Evolutionary conservation across 1,284 basidiomycete genomes (phyloP).

Genomic region (Ceratobasidium papillatum): DNA sequence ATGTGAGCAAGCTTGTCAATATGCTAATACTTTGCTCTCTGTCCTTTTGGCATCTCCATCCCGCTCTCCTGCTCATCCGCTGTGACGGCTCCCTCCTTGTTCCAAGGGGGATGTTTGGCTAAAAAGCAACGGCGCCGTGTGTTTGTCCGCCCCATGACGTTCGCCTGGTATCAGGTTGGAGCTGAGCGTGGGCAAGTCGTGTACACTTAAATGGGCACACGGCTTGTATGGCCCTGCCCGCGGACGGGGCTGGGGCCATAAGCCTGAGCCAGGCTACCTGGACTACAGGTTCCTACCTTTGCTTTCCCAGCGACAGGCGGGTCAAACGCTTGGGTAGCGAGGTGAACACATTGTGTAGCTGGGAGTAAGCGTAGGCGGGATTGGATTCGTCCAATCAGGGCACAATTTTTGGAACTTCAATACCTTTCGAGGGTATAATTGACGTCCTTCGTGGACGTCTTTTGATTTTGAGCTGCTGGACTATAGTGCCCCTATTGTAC

Average conservation of each 20-base stretch:
- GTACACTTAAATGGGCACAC: too few relatives aligned
- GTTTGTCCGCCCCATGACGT: not conserved
- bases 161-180: not conserved
- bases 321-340: not conserved
- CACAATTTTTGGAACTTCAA: not conserved
- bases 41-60: too few relatives aligned
- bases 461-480: not conserved
- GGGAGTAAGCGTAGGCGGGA: constrained; percentile 6
- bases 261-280: too few relatives aligned
- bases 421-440: not conserved
- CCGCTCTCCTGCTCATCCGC: constrained; percentile 17
- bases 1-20: too few relatives aligned
- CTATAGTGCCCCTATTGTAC: not conserved
- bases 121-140: not conserved
- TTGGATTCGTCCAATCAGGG: not conserved
- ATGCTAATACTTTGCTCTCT: too few relatives aligned
- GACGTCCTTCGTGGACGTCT: not conserved
- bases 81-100: not conserved
- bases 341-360: not conserved
- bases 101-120: not conserved
- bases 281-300: not conserved
- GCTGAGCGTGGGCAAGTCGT: not conserved
- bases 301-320: not conserved
- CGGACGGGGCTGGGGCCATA: too few relatives aligned
- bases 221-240: too few relatives aligned